Conservation (phyloP, 2,329 filamentous ascomycete species). For the Ambrosiella xylebori region DNA sequence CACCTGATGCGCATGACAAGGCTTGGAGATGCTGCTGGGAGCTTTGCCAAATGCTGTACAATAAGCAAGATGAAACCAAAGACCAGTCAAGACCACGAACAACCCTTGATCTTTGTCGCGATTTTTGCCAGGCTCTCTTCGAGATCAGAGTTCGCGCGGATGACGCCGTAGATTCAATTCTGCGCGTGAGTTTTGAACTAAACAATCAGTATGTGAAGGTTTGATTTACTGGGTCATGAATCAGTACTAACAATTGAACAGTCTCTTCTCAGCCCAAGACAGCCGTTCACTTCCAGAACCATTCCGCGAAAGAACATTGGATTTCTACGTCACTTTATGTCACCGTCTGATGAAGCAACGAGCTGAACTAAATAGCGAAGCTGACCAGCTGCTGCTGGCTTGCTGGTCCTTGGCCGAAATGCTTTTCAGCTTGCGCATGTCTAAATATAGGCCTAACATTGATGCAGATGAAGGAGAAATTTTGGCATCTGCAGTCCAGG, state of each 20-base stretch:
- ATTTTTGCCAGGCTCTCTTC: constrained; percentile 84
- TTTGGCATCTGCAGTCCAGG: constrained; percentile 72
- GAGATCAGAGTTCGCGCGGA: constrained; percentile 66
- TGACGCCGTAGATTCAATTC: constrained; percentile 65
- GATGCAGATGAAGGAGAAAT: constrained; percentile 56
- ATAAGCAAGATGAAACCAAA: constrained; percentile 55
- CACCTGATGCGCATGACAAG: constrained; percentile 62
- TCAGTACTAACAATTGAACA: constrained; percentile 16
- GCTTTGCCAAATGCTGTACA: constrained; percentile 75
- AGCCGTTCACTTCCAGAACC: constrained; percentile 60
- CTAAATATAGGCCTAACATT: constrained; percentile 51
- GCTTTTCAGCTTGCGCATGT: constrained; percentile 79
- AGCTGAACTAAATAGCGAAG: constrained; percentile 60
- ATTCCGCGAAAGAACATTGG: constrained; percentile 75
- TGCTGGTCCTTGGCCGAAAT: constrained; percentile 88
- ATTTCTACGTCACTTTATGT: constrained; percentile 88
- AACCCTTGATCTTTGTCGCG: constrained; percentile 72
- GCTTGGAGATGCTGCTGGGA: constrained; percentile 93
- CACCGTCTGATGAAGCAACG: constrained; percentile 94
- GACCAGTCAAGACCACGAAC: constrained; percentile 46
- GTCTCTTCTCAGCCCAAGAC: constrained; percentile 80
- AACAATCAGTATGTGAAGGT: constrained; percentile 57
- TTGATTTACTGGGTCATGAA: too few relatives aligned
- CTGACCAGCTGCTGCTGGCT: constrained; percentile 64
- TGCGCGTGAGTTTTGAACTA: constrained; percentile 84